A percentile compares a stretch with the other conserved stretches of the same genome.
These are phyloP conservation scores for Paraleonurus japonicus DNA, from an alignment of 257 asterid genomes.

Conservation along the genomic window DNA sequence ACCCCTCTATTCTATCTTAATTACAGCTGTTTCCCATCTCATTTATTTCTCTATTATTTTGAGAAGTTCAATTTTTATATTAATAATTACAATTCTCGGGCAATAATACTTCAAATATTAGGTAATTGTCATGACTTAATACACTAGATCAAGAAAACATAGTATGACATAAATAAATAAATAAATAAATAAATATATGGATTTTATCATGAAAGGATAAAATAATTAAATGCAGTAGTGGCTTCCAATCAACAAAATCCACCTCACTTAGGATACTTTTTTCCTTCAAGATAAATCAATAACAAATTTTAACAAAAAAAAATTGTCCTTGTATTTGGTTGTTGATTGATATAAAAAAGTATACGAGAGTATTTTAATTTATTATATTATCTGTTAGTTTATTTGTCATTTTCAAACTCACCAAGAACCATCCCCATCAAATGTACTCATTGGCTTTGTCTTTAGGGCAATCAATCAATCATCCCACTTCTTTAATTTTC, in stretches of 20 bases:
- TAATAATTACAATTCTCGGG: not conserved
- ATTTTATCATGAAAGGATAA: not conserved
- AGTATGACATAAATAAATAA: slow-evolving; percentile 9
- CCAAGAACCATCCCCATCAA: slow-evolving; percentile 38
- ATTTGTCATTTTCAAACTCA: slow-evolving; percentile 30
- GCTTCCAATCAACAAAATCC: slow-evolving; percentile 22
- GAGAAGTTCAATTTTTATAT: not conserved
- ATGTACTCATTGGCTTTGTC: not conserved
- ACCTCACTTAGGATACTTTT: not conserved
- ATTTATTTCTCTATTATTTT: not conserved
- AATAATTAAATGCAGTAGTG: not conserved
- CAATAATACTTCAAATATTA: not conserved
- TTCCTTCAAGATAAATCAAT: slow-evolving; percentile 8
- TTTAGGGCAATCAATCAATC: slow-evolving; percentile 22
- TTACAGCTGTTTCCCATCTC: not conserved
- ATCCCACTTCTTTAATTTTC: not conserved
- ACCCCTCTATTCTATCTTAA: not conserved
- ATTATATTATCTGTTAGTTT: slow-evolving; percentile 11
- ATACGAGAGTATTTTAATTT: not conserved
- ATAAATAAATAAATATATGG: not conserved
- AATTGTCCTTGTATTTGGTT: slow-evolving; percentile 26
- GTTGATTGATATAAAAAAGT: slow-evolving; percentile 26
- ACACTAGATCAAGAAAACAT: not conserved
- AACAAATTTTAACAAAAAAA: not conserved
- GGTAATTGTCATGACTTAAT: not conserved